phyloP scores from a whole-genome alignment of 331 rosid genomes.

The Cydonia oblonga region DNA sequence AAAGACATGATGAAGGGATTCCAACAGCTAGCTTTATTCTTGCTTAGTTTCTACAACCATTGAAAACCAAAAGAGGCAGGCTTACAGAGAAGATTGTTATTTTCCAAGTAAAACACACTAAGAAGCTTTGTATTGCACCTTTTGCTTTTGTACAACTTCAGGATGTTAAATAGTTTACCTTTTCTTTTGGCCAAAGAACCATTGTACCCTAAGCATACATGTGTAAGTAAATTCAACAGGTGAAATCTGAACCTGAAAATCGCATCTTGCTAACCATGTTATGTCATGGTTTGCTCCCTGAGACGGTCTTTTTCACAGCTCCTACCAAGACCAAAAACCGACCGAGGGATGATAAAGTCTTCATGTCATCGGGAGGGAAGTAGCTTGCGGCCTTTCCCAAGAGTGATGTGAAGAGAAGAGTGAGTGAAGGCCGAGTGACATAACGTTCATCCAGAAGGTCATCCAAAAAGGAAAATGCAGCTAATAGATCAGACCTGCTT shows the following conservation, averaged over 20 bases:
- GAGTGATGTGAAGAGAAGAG: slow-evolving; percentile 58
- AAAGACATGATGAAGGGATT: neutral
- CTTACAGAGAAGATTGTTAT: neutral
- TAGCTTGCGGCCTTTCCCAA: slow-evolving; percentile 90
- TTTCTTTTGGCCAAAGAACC: too few relatives aligned
- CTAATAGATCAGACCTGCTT: slow-evolving; percentile 52
- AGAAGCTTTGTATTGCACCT: neutral
- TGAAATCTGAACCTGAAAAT: neutral
- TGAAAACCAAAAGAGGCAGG: slow-evolving; percentile 10
- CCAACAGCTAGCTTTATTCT: neutral
- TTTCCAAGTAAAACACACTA: neutral
- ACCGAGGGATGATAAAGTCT: slow-evolving; percentile 84
- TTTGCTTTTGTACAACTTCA: neutral
- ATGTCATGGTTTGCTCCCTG: neutral
- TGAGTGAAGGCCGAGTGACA: slow-evolving; percentile 45
- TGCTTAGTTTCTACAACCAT: neutral
- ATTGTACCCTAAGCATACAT: slow-evolving; percentile 21
- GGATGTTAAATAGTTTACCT: neutral
- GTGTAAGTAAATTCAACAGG: neutral
- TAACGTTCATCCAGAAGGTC: slow-evolving; percentile 66
- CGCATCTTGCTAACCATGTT: neutral
- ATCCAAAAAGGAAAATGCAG: slow-evolving; percentile 72
- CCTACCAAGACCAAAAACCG: slow-evolving; percentile 80
- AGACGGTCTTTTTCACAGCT: slow-evolving; percentile 78
- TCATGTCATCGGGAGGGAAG: slow-evolving; percentile 95